A percentile compares a stretch with the other conserved stretches of the same genome.
These are phyloP conservation scores for Lactarius sp. DNA, from an alignment of 768 basidiomycete species.

Conservation along the genomic window DNA sequence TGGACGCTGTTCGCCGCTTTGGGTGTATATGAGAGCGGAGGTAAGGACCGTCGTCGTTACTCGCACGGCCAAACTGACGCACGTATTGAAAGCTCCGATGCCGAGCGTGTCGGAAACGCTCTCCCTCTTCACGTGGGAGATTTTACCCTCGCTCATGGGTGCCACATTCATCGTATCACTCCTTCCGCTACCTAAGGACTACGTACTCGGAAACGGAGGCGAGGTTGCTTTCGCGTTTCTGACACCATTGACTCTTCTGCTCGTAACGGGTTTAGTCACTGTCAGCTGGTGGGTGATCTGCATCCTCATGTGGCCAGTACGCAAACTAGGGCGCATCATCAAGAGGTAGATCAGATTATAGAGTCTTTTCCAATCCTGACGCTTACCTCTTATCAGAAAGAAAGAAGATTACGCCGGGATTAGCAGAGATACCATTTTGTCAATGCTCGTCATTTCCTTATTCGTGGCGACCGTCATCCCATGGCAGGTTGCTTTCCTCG, in stretches of 20 bases:
- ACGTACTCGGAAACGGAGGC: slow-evolving; percentile 58
- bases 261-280: slow-evolving; percentile 61
- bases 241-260: slow-evolving; percentile 51
- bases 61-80: background rate
- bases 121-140: slow-evolving; percentile 35
- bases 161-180: slow-evolving; percentile 44
- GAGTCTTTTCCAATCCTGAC: background rate
- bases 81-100: slow-evolving; percentile 35
- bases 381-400: background rate
- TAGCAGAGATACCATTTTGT: slow-evolving; percentile 35
- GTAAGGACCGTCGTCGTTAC: slow-evolving; percentile 17
- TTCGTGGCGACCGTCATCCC: slow-evolving; percentile 78
- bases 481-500: slow-evolving; percentile 87
- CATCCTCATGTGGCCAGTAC: slow-evolving; percentile 45
- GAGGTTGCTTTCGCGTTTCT: slow-evolving; percentile 45
- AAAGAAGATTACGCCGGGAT: slow-evolving; percentile 33
- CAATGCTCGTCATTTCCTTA: slow-evolving; percentile 54
- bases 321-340: slow-evolving; percentile 29
- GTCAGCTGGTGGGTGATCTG: slow-evolving; percentile 53
- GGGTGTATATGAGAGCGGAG: slow-evolving; percentile 32
- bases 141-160: slow-evolving; percentile 42
- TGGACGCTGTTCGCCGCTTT: slow-evolving; percentile 53
- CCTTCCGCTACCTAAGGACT: slow-evolving; percentile 51
- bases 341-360: slow-evolving; percentile 23
- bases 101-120: slow-evolving; percentile 51